Evolutionary conservation across 805 yeast genomes (phyloP).

Genomic region (Kuraishia hungarica): DNA sequence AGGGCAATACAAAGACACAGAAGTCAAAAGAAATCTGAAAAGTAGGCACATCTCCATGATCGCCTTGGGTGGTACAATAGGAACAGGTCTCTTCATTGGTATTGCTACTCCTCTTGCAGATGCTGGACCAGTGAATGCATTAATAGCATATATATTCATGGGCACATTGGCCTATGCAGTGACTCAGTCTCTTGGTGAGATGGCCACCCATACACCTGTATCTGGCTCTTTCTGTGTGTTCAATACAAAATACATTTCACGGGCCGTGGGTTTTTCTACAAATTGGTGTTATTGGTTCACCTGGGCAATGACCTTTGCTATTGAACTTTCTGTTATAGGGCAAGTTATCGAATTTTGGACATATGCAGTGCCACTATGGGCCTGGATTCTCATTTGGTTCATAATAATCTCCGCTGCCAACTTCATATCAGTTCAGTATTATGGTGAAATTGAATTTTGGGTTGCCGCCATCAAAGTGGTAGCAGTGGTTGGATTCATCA

Average conservation of each 20-base stretch:
- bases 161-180: conserved; percentile 58
- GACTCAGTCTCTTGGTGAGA: conserved; percentile 68
- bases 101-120: conserved; percentile 42
- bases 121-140: conserved; percentile 64
- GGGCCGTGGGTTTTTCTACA: conserved; percentile 65
- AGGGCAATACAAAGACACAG: conserved; percentile 1
- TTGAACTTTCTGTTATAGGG: conserved; percentile 66
- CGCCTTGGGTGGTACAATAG: conserved; percentile 75
- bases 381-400: conserved; percentile 65
- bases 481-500: conserved; percentile 63
- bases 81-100: conserved; percentile 70
- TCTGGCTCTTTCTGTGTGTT: conserved; percentile 64
- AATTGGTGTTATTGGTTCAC: conserved; percentile 74
- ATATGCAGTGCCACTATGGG: conserved; percentile 57
- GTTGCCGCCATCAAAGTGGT: conserved; percentile 57
- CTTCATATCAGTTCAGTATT: conserved; percentile 58
- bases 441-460: conserved; percentile 77
- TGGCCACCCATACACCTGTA: conserved; percentile 73
- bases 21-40: conserved; percentile 42
- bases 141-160: conserved; percentile 59
- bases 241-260: conserved; percentile 58
- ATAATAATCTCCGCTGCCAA: conserved; percentile 44
- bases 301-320: conserved; percentile 71
- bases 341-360: conserved; percentile 64
- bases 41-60: conserved; percentile 68